Conservation (phyloP, 176 grass and related monocot species). For the Luzula sylvatica region DNA sequence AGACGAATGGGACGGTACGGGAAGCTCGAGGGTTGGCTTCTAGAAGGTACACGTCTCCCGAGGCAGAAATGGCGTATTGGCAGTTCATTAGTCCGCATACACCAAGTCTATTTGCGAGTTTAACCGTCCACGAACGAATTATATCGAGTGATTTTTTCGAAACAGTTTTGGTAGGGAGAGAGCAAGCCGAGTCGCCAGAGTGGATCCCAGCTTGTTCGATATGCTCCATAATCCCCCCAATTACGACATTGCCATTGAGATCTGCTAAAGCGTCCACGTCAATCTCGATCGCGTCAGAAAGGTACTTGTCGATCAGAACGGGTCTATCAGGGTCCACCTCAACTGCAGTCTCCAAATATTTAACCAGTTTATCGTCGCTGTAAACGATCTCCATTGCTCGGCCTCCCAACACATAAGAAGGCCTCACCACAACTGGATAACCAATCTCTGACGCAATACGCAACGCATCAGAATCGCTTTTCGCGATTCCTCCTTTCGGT, state of each 20-base stretch:
- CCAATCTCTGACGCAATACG: slow-evolving; percentile 75
- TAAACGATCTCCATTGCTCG: slow-evolving; percentile 99
- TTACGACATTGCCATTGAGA: slow-evolving; percentile 76
- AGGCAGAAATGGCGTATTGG: slow-evolving; percentile 87
- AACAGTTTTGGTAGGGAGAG: slow-evolving; percentile 92
- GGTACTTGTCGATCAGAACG: slow-evolving; percentile 87
- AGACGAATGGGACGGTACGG: slow-evolving; percentile 96
- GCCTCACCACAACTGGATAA: slow-evolving; percentile 90
- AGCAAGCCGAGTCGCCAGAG: slow-evolving; percentile 95
- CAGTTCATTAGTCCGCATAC: slow-evolving; percentile 98
- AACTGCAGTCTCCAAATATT: slow-evolving; percentile 87
- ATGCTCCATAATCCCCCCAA: slow-evolving; percentile 99
- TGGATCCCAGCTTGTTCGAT: slow-evolving; percentile 97
- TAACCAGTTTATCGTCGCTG: slow-evolving; percentile 76
- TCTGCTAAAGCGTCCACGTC: slow-evolving; percentile 92
- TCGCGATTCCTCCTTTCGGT: slow-evolving; percentile 92
- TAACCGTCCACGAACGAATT: slow-evolving; percentile 80
- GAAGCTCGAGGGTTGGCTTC: slow-evolving; percentile 93
- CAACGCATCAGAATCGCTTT: slow-evolving; percentile 79
- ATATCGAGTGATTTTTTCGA: slow-evolving; percentile 50
- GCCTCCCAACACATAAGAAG: slow-evolving; percentile 95
- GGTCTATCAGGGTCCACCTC: slow-evolving; percentile 89
- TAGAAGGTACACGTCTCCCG: slow-evolving; percentile 80
- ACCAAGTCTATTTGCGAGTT: slow-evolving; percentile 63
- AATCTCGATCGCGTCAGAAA: slow-evolving; percentile 92